Percentiles rank a stretch among this genome's conserved stretches.
These are phyloP conservation scores for Podosphaera fusca DNA, from an alignment of 2,329 filamentous ascomycete species.

Conservation along the genomic window DNA sequence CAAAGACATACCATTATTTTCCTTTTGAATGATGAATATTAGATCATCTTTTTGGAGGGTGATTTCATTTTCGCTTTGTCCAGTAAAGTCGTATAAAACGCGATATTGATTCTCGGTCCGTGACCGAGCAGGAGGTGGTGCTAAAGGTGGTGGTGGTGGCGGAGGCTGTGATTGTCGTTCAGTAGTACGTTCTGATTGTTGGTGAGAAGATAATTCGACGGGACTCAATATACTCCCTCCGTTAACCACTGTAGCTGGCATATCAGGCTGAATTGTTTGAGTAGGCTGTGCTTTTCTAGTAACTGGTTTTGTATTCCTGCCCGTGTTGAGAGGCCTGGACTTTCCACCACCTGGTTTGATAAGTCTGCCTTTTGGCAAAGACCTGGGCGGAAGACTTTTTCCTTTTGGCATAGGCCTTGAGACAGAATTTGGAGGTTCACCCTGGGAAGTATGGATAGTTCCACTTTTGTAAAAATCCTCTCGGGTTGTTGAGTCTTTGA, in stretches of 20 bases:
- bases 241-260: constrained; percentile 3
- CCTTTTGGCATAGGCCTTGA: constrained; percentile 71
- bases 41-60: constrained; percentile 59
- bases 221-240: background rate
- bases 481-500: constrained; percentile 60
- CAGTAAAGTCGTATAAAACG: constrained; percentile 78
- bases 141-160: constrained; percentile 36
- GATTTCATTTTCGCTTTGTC: constrained; percentile 67
- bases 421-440: constrained; percentile 60
- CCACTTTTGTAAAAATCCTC: constrained; percentile 88
- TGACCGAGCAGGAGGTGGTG: constrained; percentile 41
- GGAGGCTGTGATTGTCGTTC: constrained; percentile 26
- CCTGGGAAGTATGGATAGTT: constrained; percentile 63
- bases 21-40: constrained; percentile 79
- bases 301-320: constrained; percentile 15
- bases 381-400: constrained; percentile 66
- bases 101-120: constrained; percentile 57
- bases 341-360: constrained; percentile 76
- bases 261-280: background rate
- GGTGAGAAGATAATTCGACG: background rate
- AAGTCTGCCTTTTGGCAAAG: constrained; percentile 81
- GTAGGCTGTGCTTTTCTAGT: constrained; percentile 6
- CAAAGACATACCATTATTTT: constrained; percentile 57
- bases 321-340: constrained; percentile 37
- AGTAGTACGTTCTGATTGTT: constrained; percentile 26